Conservation (phyloP, 495 filamentous ascomycete species). For the Penicillium pancosmium region DNA sequence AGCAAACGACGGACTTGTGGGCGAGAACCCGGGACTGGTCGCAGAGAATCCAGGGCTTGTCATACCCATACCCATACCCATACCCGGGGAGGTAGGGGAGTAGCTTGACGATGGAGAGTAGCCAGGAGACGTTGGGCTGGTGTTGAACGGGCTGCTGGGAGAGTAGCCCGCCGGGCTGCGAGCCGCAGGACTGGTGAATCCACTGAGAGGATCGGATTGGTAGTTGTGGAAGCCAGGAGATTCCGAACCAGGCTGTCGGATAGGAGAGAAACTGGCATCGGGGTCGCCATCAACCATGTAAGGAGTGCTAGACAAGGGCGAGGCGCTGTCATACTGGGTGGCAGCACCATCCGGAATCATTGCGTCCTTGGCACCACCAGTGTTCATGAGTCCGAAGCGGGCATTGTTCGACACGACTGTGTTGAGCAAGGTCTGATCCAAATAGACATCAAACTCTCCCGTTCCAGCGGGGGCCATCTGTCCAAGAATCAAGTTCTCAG, state of each 20-base stretch:
- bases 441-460: slow-evolving; percentile 86
- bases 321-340: slow-evolving; percentile 92
- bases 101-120: slow-evolving; percentile 77
- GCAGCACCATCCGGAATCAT: slow-evolving; percentile 77
- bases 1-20: slow-evolving; percentile 70
- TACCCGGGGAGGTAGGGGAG: slow-evolving; percentile 64
- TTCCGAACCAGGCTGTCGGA: slow-evolving; percentile 74
- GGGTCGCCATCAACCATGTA: slow-evolving; percentile 77
- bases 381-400: slow-evolving; percentile 76
- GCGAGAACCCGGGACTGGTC: slow-evolving; percentile 59
- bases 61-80: slow-evolving; percentile 59
- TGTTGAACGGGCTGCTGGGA: slow-evolving; percentile 77
- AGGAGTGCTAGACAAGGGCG: slow-evolving; percentile 79
- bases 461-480: slow-evolving; percentile 96
- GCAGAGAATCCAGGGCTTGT: slow-evolving; percentile 55
- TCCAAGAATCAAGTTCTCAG: slow-evolving; percentile 97
- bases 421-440: slow-evolving; percentile 94
- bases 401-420: slow-evolving; percentile 91
- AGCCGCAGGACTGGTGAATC: slow-evolving; percentile 34
- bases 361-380: slow-evolving; percentile 69
- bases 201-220: slow-evolving; percentile 55
- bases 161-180: slow-evolving; percentile 64
- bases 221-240: slow-evolving; percentile 73
- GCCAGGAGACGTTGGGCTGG: slow-evolving; percentile 74
- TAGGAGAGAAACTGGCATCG: slow-evolving; percentile 86